Evolutionary conservation across 495 filamentous ascomycete species (phyloP).

Genomic region (Parachaetomium inaequale): DNA sequence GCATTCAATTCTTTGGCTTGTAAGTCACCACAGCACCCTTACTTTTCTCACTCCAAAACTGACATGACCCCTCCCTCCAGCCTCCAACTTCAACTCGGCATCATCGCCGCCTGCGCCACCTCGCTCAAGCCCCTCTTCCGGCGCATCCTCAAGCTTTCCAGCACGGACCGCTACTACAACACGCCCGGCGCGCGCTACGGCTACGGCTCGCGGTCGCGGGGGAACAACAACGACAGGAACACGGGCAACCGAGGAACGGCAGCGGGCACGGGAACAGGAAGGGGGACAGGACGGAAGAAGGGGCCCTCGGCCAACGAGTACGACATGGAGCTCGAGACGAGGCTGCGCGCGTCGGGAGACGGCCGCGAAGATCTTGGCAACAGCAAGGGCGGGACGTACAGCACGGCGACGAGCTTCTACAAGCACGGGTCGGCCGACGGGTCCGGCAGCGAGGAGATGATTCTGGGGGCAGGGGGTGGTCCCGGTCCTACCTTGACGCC

Average conservation of each 20-base stretch:
- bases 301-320: not conserved
- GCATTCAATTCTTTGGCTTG: constrained; percentile 19
- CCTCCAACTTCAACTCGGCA: constrained; percentile 22
- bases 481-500: not conserved
- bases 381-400: not conserved
- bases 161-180: constrained; percentile 6
- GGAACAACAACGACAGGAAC: not conserved
- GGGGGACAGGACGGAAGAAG: not conserved
- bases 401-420: constrained; percentile 10
- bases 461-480: not conserved
- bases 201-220: constrained; percentile 4
- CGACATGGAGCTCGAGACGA: constrained; percentile 1
- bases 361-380: not conserved
- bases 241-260: not conserved
- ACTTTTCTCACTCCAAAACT: not conserved
- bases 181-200: constrained; percentile 4
- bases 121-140: constrained; percentile 22
- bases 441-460: constrained; percentile 17
- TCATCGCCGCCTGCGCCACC: constrained; percentile 25
- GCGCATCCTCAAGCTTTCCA: constrained; percentile 16
- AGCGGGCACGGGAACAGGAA: not conserved
- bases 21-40: not conserved
- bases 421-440: constrained; percentile 9
- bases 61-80: constrained; percentile 1
- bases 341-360: not conserved